Conservation (phyloP, 1,139 yeast species). For the Debaryomyces subglobosus region DNA sequence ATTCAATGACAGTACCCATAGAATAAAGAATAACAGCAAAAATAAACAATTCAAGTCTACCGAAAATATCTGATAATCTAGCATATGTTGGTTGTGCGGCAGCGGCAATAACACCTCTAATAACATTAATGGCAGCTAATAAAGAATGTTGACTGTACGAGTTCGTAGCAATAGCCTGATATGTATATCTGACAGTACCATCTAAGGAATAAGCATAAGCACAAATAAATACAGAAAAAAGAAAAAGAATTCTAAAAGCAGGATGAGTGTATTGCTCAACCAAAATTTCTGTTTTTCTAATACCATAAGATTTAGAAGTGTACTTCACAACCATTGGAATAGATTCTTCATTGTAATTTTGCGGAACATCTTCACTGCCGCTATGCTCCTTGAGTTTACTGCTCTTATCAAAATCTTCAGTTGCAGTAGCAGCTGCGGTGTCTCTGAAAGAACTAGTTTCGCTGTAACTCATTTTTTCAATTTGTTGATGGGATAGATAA, state of each 20-base stretch:
- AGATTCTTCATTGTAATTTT: neutral
- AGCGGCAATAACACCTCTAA: constrained; percentile 67
- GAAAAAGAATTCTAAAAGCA: constrained; percentile 36
- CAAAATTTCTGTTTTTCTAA: constrained; percentile 45
- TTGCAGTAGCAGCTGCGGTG: neutral
- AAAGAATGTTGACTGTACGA: constrained; percentile 62
- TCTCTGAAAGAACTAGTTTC: constrained; percentile 1
- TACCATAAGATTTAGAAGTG: constrained; percentile 34
- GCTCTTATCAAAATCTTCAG: neutral
- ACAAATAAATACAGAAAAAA: constrained; percentile 56
- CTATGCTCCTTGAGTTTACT: neutral
- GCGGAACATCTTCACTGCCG: neutral
- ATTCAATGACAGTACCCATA: constrained; percentile 71
- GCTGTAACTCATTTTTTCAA: neutral
- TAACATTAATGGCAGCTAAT: constrained; percentile 64
- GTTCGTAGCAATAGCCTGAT: constrained; percentile 62
- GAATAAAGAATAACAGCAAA: constrained; percentile 61
- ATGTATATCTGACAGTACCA: constrained; percentile 54
- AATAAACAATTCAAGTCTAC: constrained; percentile 60
- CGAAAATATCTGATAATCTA: constrained; percentile 69
- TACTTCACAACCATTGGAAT: constrained; percentile 3
- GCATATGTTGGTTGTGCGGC: constrained; percentile 75
- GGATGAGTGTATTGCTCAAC: constrained; percentile 32
- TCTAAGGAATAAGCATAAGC: constrained; percentile 74
- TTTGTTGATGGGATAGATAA: neutral